Evolutionary conservation across 2,329 filamentous ascomycete genomes (phyloP).

Genomic region (Alternaria triticimaculans): DNA sequence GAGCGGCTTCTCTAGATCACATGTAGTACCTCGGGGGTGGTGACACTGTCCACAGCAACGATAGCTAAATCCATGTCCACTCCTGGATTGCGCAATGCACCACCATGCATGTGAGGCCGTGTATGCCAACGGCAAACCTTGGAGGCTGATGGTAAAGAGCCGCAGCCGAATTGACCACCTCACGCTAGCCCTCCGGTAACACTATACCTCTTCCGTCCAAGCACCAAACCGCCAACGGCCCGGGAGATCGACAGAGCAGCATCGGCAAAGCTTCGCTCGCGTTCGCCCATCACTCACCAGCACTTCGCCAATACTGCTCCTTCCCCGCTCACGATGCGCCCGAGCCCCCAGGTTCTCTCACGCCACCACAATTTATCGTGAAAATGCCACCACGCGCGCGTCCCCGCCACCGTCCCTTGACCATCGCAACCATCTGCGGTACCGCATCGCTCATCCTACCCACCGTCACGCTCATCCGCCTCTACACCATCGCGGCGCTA

Average conservation of each 20-base stretch:
- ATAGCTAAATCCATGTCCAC: neutral
- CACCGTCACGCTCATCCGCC: slow-evolving; percentile 58
- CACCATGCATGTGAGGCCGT: neutral
- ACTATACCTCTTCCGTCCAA: slow-evolving; percentile 7
- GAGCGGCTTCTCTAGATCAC: neutral
- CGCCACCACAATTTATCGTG: neutral
- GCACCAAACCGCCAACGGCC: neutral
- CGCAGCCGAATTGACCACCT: neutral
- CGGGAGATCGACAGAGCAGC: slow-evolving; percentile 16
- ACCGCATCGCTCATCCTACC: slow-evolving; percentile 58
- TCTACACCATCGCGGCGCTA: slow-evolving; percentile 22
- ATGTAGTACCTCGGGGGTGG: neutral
- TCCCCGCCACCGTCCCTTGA: slow-evolving; percentile 34
- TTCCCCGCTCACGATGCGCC: neutral
- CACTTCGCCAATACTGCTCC: neutral
- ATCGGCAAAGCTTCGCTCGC: slow-evolving; percentile 1
- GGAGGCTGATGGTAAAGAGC: neutral
- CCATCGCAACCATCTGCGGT: slow-evolving; percentile 32
- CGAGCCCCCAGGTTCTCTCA: neutral
- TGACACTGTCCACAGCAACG: neutral
- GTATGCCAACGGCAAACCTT: neutral
- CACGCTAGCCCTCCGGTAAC: neutral
- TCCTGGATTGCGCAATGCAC: neutral
- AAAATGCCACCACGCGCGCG: slow-evolving; percentile 17
- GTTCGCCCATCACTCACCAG: neutral